Conservation (phyloP, 306 rosid species). For the Cucurbita pepo region DNA sequence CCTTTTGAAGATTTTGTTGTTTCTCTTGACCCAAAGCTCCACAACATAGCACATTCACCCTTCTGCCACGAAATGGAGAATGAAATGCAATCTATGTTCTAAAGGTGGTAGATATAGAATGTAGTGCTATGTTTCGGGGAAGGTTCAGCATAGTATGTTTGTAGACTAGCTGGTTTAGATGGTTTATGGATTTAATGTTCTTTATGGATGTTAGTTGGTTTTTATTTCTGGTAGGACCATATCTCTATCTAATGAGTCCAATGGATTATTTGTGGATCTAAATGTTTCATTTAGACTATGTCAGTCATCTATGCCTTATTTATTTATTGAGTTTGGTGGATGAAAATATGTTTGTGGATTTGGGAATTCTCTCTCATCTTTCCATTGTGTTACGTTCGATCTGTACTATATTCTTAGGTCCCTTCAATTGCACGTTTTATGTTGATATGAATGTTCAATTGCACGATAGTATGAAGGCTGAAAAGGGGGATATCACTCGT, state of each 20-base stretch:
- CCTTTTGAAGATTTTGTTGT: no score
- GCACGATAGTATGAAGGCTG: background rate
- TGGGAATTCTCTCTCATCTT: background rate
- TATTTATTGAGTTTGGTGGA: background rate
- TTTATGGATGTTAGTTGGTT: background rate
- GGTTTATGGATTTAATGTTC: background rate
- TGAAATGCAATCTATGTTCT: no score
- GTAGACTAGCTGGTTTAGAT: background rate
- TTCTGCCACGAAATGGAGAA: no score
- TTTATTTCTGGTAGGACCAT: background rate
- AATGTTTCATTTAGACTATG: background rate
- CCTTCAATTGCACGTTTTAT: background rate
- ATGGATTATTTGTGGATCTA: background rate
- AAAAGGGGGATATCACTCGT: background rate
- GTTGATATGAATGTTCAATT: background rate
- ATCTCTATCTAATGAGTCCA: background rate
- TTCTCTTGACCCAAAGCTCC: no score
- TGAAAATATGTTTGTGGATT: background rate
- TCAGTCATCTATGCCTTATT: no score
- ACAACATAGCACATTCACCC: no score
- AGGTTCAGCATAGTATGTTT: background rate
- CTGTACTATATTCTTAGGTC: background rate
- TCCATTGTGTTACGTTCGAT: background rate
- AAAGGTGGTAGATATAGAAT: background rate
- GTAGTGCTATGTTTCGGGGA: background rate